Base-by-base conservation (phyloP, 2,329 filamentous ascomycete species). In the Mycogone perniciosa region DNA sequence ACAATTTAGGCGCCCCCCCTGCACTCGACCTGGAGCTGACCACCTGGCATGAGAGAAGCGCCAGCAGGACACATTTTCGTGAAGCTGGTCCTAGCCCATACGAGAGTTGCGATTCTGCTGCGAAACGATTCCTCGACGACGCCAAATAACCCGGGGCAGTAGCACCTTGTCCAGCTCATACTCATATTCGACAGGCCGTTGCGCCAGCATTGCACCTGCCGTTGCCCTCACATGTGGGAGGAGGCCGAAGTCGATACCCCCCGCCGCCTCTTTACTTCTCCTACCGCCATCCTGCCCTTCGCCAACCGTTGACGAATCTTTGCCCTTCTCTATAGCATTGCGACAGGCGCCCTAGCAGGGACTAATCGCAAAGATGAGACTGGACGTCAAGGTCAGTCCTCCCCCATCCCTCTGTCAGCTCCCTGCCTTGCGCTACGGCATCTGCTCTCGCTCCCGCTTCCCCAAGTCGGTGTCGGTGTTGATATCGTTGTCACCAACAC, bases 331-430 rank as follows among this genome's bases (percentile, higher is more conserved):
- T 7, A 44, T 27, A 44, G 2, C 39, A 20, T 35, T 37, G 44
- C 33, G 27, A 44, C 31, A 30, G 44, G 50, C 44, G 10, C n/a
- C 40, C 31, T 52, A 48, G 45, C 30, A 48, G 45, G 45, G 35
- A 7, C 39, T 29, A 42, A 6, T 34, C 42, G 51, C 58, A 62
- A 71, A 57, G 46, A 71, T 71, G 69, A 71, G 67, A 62, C 64
- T 71, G 61, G 69, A 71, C 64, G 68, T 71, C 56, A 71, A 71
- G 67, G 69, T 71, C 41, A 62, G 67, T 62, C 10, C 4, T 29
- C 30, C n/a, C 30, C 10, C 35, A 20, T 45, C 7, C 35, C 46
- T 4, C 33, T 37, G 38, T 29, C 29, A 8, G 13, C 13, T 20
- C 6, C 7, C 11, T 40, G 31, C 33, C 5, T 26, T 8, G 11